Percentiles rank a stretch among this genome's conserved stretches.
These are phyloP conservation scores for Dendrobium huoshanense DNA, from an alignment of 106 monocot genomes.

Conservation along the genomic window DNA sequence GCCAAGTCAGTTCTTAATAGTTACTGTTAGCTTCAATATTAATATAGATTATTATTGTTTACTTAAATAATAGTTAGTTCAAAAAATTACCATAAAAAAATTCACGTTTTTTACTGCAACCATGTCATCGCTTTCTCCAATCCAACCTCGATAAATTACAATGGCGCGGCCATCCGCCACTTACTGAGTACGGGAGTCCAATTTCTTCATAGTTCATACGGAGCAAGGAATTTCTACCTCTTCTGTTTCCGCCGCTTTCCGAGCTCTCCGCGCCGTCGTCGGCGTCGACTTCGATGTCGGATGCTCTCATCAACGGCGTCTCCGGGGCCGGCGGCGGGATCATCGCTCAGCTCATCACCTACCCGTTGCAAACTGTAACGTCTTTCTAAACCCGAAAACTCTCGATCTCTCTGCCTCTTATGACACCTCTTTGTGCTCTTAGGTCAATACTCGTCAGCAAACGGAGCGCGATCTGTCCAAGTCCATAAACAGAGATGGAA, in stretches of 20 bases:
- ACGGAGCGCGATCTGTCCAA: constrained; percentile 65
- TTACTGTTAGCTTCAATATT: too few species aligned
- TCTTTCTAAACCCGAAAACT: background rate
- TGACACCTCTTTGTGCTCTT: background rate
- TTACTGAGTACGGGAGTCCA: too few species aligned
- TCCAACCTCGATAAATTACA: too few species aligned
- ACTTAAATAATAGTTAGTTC: too few species aligned
- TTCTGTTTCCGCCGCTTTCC: background rate
- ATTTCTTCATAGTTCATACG: background rate
- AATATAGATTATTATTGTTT: too few species aligned
- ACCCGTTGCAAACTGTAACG: constrained; percentile 83
- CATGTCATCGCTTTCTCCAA: too few species aligned
- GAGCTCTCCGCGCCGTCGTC: background rate
- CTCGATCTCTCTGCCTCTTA: background rate
- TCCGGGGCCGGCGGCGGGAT: constrained; percentile 93
- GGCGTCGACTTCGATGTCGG: constrained; percentile 32
- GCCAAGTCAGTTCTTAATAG: too few species aligned
- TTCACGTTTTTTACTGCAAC: too few species aligned
- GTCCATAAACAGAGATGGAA: constrained; percentile 29
- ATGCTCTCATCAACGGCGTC: constrained; percentile 88
- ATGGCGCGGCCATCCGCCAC: too few species aligned
- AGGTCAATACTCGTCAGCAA: constrained; percentile 93
- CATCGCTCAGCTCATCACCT: constrained; percentile 91
- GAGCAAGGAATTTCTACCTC: background rate
- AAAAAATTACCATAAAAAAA: too few species aligned